Percentiles rank a stretch among this genome's conserved stretches.
These are phyloP conservation scores for Periconia macrospinosa DNA, from an alignment of 2,329 filamentous ascomycete genomes.

Conservation along the genomic window DNA sequence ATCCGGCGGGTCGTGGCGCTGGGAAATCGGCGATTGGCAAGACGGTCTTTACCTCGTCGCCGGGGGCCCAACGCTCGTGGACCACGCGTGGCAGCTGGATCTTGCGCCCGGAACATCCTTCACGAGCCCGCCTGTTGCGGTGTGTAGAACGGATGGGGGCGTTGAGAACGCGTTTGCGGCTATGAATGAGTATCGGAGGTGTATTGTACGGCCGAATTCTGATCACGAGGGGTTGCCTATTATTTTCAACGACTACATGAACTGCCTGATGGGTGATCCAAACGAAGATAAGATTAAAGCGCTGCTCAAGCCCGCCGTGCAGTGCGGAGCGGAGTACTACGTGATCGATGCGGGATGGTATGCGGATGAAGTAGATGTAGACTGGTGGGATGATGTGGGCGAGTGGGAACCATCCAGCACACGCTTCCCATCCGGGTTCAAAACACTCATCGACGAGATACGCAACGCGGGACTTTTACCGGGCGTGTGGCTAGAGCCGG, in stretches of 20 bases:
- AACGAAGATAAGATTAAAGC: constrained; percentile 3
- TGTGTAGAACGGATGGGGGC: not conserved
- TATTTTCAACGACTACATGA: constrained; percentile 10
- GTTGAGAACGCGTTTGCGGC: constrained; percentile 4
- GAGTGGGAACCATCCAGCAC: constrained; percentile 2
- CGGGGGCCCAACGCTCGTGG: constrained; percentile 2
- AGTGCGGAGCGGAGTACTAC: constrained; percentile 4
- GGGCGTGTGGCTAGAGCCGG: constrained; percentile 4
- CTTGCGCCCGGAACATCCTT: constrained; percentile 2
- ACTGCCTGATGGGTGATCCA: constrained; percentile 8
- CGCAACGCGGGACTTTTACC: constrained; percentile 1
- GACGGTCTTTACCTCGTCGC: constrained; percentile 3
- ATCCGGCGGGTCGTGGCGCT: not conserved
- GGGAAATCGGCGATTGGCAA: constrained; percentile 6
- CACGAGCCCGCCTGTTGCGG: constrained; percentile 1
- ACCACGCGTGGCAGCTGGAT: constrained; percentile 1
- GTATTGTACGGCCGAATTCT: constrained; percentile 1
- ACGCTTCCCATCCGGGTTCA: constrained; percentile 6
- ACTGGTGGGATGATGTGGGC: constrained; percentile 5
- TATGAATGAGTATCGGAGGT: constrained; percentile 1
- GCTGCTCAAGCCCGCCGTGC: not conserved
- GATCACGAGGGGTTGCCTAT: constrained; percentile 2
- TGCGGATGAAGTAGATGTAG: constrained; percentile 1
- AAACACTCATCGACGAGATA: not conserved
- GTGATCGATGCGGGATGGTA: constrained; percentile 9